Evolutionary conservation across 306 rosid genomes (phyloP), one percentile per base, ranked within the genome.

Genomic region (Morella rubra): DNA sequence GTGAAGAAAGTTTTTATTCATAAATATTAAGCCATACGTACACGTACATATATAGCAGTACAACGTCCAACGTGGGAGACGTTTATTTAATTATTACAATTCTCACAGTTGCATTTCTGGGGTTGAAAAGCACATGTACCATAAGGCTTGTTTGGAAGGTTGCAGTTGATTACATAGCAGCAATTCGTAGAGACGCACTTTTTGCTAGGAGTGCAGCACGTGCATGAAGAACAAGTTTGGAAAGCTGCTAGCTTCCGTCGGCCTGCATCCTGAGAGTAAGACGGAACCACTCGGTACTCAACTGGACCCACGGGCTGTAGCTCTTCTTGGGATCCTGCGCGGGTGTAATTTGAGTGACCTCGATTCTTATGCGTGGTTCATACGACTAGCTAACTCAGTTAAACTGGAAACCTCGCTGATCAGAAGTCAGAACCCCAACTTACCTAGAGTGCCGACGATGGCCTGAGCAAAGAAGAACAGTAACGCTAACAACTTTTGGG

Each of bases 71-170:
- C 32, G 1, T 27, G 32, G 32, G 32, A 27, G 32, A 27, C 32
- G 32, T 27, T 27, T 27, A 27, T 1, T 27, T 27, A 27, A 27
- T 27, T 27, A 27, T 27, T 27, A 27, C 32, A 27, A 27, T 27
- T 27, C 32, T 27, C 32, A 27, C 83, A 83, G 81, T 83, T 69
- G 44, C 86, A 83, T 8, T 73, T 49, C 67, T 75, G 71, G 74
- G 86, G 86, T 20, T 72, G 73, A 62, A 83, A 83, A 27, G 84
- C 86, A 51, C 86, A 83, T 16, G 71, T 78, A 44, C 83, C 86
- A 45, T 75, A 83, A 65, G 86, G 86, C 83, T 83, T 83, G 54
- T 70, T 64, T 15, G 86, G 86, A 69, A 83, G 84, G 46, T 83
- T 75, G 81, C 86, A 83, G 61, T 83, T 62, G 70, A 83, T 83